Conservation (phyloP, 306 rosid species). For the Castanopsis chinensis region DNA sequence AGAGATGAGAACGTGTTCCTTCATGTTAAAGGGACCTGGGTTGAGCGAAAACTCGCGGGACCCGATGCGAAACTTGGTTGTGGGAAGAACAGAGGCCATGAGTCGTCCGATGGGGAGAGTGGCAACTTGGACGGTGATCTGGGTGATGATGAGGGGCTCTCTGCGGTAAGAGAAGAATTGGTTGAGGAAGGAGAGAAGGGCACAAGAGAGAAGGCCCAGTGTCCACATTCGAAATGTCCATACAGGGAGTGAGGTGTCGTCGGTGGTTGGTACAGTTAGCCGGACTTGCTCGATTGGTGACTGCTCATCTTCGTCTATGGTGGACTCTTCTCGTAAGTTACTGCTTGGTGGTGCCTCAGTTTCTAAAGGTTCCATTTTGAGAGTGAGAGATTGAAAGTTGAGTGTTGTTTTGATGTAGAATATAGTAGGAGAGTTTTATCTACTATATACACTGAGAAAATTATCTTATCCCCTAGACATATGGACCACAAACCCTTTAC, state of each 20-base stretch:
- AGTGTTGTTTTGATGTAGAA: no score
- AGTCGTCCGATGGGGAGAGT: constrained; percentile 68
- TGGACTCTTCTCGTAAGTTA: neutral
- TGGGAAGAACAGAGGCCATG: constrained; percentile 56
- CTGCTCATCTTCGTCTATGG: constrained; percentile 38
- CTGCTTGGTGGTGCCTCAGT: neutral
- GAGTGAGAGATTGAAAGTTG: neutral
- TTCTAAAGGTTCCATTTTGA: neutral
- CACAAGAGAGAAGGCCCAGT: constrained; percentile 57
- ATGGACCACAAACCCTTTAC: no score
- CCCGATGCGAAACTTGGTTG: constrained; percentile 41
- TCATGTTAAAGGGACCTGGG: constrained; percentile 82
- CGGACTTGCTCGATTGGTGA: constrained; percentile 75
- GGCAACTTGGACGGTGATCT: constrained; percentile 60
- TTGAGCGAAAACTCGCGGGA: constrained; percentile 30
- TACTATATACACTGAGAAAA: no score
- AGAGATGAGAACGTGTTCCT: constrained; percentile 76
- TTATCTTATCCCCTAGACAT: no score
- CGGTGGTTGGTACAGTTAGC: constrained; percentile 57
- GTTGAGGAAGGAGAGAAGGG: constrained; percentile 66
- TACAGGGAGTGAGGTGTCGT: constrained; percentile 58
- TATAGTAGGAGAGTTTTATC: no score
- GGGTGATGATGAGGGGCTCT: constrained; percentile 62
- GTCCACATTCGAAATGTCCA: constrained; percentile 95
- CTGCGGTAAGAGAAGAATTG: constrained; percentile 78